Base-by-base conservation (phyloP, 2,329 filamentous ascomycete genomes). In the Microdochium bolleyi region DNA sequence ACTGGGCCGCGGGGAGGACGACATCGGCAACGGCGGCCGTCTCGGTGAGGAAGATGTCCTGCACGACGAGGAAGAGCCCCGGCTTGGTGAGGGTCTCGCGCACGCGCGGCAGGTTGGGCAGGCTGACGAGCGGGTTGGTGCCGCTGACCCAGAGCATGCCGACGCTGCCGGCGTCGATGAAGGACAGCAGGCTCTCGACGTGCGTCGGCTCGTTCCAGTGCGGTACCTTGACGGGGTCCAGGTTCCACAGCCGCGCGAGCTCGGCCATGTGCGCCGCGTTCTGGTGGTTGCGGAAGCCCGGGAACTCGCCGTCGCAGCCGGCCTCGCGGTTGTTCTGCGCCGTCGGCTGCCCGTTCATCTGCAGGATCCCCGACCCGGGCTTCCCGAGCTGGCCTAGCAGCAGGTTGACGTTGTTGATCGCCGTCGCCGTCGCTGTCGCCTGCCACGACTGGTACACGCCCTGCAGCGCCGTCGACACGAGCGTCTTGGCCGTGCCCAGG, bases 401-500 rank as follows among this genome's bases (percentile, higher is more conserved):
- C 1, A 71, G 62, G 49, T 70, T 70, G 60, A 71, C 70, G 54
- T 70, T 71, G 57, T 71, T 70, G 56, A 71, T 68, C 54, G 69
- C 66, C 54, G 68, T 70, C 1, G 68, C 67, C 51, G 60, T 63
- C 2, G 69, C 67, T 3, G 69, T 70, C n/a, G 66, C 67, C 54
- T 71, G 69, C 58, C 70, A 67, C 1, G 67, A 69, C 55, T 71
- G 68, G 52, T 71, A 71, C 4, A 71, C 69, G 3, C 69, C 69
- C 54, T 71, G 69, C 1, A 72, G 55, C 1, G 66, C 66, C 3
- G 68, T 70, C 2, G 68, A 71, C 9, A 70, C 55, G 2, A 71
- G 59, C 22, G 57, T 64, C 11, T 54, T 56, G 0, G 63, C 56
- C 5, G 60, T 67, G 8, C 67, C 66, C 3, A 71, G 58, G 41